These are phyloP conservation scores for Phytophthora pinifolia DNA, from an alignment of 352 stramenopile genomes.

Conservation along the genomic window DNA sequence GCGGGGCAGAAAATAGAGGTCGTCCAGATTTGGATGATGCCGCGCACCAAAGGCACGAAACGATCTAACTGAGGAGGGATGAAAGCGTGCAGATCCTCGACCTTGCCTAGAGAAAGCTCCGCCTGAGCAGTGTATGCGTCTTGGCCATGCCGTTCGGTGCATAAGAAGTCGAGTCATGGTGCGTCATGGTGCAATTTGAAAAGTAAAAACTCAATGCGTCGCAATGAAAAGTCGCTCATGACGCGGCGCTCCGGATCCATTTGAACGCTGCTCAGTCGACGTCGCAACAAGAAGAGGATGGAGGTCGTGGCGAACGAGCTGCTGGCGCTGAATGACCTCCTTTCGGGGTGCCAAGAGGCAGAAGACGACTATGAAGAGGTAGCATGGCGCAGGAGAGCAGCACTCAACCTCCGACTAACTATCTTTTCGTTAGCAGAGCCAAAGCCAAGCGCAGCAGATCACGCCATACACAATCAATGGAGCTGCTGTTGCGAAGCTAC, in stretches of 20 bases:
- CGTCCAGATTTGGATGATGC: slow-evolving; percentile 20
- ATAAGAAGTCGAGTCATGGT: background rate
- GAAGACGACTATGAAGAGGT: slow-evolving; percentile 33
- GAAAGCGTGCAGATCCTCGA: background rate
- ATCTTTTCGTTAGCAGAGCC: background rate
- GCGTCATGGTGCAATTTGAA: no score
- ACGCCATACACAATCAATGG: slow-evolving; percentile 30
- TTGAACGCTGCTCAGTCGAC: slow-evolving; percentile 5
- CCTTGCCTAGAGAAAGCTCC: background rate
- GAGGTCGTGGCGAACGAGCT: slow-evolving; percentile 35
- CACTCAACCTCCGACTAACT: background rate
- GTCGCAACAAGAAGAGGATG: slow-evolving; percentile 19
- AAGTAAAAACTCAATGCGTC: background rate
- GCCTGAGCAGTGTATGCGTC: background rate
- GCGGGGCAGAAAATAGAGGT: slow-evolving; percentile 31
- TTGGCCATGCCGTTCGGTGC: background rate
- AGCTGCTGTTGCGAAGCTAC: slow-evolving; percentile 8
- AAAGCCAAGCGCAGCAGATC: slow-evolving; percentile 22
- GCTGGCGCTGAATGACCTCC: slow-evolving; percentile 36
- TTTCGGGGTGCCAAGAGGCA: slow-evolving; percentile 25
- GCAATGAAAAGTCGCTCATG: slow-evolving; percentile 30
- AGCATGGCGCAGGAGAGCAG: background rate
- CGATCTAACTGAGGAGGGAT: background rate
- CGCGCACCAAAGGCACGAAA: slow-evolving; percentile 15
- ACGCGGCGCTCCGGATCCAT: slow-evolving; percentile 10